These are phyloP conservation scores for Annulohypoxylon maeteangense DNA, from an alignment of 495 filamentous ascomycete species.

Conservation along the genomic window DNA sequence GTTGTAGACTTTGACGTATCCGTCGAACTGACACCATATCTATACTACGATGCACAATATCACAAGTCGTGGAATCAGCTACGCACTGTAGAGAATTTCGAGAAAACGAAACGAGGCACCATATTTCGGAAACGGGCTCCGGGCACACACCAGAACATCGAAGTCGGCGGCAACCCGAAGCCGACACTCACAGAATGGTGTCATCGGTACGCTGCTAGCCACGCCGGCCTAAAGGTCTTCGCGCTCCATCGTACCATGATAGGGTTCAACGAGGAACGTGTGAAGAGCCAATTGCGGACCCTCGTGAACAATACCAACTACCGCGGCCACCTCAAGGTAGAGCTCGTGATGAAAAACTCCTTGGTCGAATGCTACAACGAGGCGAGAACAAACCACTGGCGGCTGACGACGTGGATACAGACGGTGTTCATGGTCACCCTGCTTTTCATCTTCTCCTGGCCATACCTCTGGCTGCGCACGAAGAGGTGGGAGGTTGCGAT, in stretches of 20 bases:
- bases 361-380: conserved; percentile 65
- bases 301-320: conserved; percentile 69
- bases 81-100: conserved; percentile 53
- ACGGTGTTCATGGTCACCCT: conserved; percentile 70
- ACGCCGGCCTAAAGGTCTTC: conserved; percentile 62
- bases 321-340: conserved; percentile 62
- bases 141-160: conserved; percentile 51
- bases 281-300: conserved; percentile 56
- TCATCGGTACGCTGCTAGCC: conserved; percentile 63
- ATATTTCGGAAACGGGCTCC: conserved; percentile 53
- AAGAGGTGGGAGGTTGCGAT: conserved; percentile 68
- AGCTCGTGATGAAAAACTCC: conserved; percentile 61
- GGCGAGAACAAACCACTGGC: conserved; percentile 65
- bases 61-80: conserved; percentile 45
- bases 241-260: conserved; percentile 59
- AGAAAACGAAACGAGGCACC: conserved; percentile 56
- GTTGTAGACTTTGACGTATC: conserved; percentile 79
- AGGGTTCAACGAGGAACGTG: conserved; percentile 60
- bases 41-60: conserved; percentile 53
- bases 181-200: conserved; percentile 66
- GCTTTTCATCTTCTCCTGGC: conserved; percentile 71
- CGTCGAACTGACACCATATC: conserved; percentile 61
- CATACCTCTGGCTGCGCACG: conserved; percentile 69
- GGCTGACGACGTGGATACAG: conserved; percentile 64
- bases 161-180: conserved; percentile 48